These are phyloP conservation scores for Leccinum barrowsii DNA, from an alignment of 768 basidiomycete genomes.

Conservation along the genomic window DNA sequence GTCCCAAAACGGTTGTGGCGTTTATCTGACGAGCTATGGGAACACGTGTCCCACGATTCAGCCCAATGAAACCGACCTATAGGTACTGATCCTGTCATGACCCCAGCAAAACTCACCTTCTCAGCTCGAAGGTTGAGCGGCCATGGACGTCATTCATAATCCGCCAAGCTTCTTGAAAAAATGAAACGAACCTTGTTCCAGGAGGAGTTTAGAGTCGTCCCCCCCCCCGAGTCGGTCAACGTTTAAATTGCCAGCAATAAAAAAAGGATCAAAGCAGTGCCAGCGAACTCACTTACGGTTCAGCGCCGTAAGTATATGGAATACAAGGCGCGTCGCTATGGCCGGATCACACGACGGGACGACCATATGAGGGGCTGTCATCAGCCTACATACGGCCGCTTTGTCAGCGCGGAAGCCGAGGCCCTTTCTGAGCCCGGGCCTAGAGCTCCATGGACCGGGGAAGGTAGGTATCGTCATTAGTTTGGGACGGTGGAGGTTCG, in stretches of 20 bases:
- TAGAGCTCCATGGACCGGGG: too few relatives aligned
- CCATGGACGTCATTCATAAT: background rate
- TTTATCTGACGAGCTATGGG: background rate
- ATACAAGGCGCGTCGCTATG: slow-evolving; percentile 19
- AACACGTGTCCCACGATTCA: slow-evolving; percentile 16
- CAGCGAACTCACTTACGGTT: background rate
- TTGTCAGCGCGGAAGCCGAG: background rate
- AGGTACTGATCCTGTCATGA: too few relatives aligned
- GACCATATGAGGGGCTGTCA: background rate
- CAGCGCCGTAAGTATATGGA: slow-evolving; percentile 5
- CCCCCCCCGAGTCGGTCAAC: background rate
- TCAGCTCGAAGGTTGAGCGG: slow-evolving; percentile 12
- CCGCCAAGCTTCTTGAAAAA: background rate
- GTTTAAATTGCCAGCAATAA: background rate
- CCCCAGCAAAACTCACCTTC: background rate
- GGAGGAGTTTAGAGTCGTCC: background rate
- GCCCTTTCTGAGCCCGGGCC: background rate
- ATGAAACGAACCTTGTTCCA: background rate
- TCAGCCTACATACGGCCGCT: background rate
- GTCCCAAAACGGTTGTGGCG: slow-evolving; percentile 16
- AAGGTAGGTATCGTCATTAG: background rate
- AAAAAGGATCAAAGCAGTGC: slow-evolving; percentile 1
- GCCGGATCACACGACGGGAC: background rate
- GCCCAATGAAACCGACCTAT: background rate
- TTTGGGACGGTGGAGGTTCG: slow-evolving; percentile 7